These are phyloP conservation scores for Colletotrichum cereale DNA, from an alignment of 2,329 filamentous ascomycete genomes.

Conservation along the genomic window DNA sequence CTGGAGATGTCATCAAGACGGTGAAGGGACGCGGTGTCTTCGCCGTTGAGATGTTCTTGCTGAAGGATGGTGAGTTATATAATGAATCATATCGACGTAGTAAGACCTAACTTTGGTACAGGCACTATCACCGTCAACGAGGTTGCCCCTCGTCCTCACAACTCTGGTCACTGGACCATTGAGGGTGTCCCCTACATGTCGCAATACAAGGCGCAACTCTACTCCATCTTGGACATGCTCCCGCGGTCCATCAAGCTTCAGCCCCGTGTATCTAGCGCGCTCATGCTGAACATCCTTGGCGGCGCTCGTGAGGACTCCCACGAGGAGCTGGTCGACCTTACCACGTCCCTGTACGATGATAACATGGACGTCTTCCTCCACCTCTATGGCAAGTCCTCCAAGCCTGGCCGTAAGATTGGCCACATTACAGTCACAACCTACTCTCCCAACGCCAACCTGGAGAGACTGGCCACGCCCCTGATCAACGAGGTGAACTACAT, in stretches of 20 bases:
- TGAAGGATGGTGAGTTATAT: slow-evolving; percentile 69
- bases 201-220: slow-evolving; percentile 92
- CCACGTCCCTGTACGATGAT: slow-evolving; percentile 57
- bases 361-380: slow-evolving; percentile 74
- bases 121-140: slow-evolving; percentile 83
- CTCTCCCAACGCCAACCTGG: slow-evolving; percentile 74
- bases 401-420: slow-evolving; percentile 92
- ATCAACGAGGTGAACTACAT: slow-evolving; percentile 74
- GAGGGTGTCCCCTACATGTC: slow-evolving; percentile 88
- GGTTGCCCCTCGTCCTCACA: slow-evolving; percentile 80
- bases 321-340: slow-evolving; percentile 60
- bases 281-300: slow-evolving; percentile 87
- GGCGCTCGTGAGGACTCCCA: slow-evolving; percentile 76
- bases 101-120: slow-evolving; percentile 42
- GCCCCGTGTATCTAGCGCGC: slow-evolving; percentile 71
- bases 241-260: slow-evolving; percentile 66
- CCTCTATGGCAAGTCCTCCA: slow-evolving; percentile 91
- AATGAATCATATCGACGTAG: not conserved
- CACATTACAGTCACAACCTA: slow-evolving; percentile 86
- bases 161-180: slow-evolving; percentile 95
- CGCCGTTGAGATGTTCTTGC: slow-evolving; percentile 95
- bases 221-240: slow-evolving; percentile 79
- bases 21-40: slow-evolving; percentile 94
- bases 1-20: slow-evolving; percentile 80
- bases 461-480: slow-evolving; percentile 72